Evolutionary conservation across 495 filamentous ascomycete species (phyloP), one percentile per base, ranked within the genome.

Genomic region (Neurospora sp.): DNA sequence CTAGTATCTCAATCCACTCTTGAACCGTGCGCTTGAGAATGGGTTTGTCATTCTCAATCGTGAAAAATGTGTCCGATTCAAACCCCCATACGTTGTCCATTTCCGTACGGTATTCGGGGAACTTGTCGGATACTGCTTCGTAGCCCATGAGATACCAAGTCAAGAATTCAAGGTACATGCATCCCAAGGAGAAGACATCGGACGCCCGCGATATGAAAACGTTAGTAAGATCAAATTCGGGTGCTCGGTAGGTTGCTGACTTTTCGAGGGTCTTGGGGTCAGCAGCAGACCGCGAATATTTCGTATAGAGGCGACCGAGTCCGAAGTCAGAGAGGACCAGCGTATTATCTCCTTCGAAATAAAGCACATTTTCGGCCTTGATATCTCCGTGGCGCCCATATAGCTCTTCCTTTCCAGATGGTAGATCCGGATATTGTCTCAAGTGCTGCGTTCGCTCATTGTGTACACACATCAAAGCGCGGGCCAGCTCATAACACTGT

Each of bases 101-200:
- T 2, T 54, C 71, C 16, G 39, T 23, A 2, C 74, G 69, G 0
- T 31, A 2, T 0, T 49, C n/a, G 1, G 62, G 14, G 6, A 75
- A 75, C 1, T 23, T 18, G 0, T 71, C 10, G 4, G 2, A 31
- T 0, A 75, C 74, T 1, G 38, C 54, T 3, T 70, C 38, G 6
- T 40, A 49, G 27, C 71, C 74, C 12, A 69, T 6, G 18, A 75
- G 5, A 20, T 70, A 38, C 74, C 74, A 75, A 1, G 74, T 75
- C 4, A 75, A 27, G n/a, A 44, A 70, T 62, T 75, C 74, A 8
- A 75, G 71, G 11, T 35, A 70, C 31, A 72, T 37, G 62, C 74
- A 75, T 2, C 71, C 74, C 18, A 75, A 2, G n/a, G 70, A 72
- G 54, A 72, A 75, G 1, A 75, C 39, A 38, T 75, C 74, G n/a